Conservation (phyloP, 345 rosid species). For the Brassica rapa region DNA sequence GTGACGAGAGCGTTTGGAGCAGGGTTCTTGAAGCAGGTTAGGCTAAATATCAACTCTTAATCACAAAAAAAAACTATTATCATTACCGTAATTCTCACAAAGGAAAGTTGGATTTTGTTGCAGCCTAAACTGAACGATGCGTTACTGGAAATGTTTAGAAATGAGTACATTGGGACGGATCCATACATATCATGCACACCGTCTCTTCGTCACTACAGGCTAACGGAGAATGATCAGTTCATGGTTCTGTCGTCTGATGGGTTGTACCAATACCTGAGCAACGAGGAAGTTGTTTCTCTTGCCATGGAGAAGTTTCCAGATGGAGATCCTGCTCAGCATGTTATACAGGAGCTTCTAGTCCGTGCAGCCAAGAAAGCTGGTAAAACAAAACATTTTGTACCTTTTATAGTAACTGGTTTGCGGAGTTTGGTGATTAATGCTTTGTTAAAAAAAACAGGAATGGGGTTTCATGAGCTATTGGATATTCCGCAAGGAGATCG, state of each 20-base stretch:
- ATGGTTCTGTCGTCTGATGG: conserved; percentile 94
- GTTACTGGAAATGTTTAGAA: conserved; percentile 85
- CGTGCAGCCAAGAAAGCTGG: conserved; percentile 99
- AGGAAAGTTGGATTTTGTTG: conserved; percentile 18
- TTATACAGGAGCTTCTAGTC: conserved; percentile 85
- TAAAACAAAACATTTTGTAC: conserved; percentile 25
- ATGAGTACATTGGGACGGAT: conserved; percentile 80
- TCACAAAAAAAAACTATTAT: background rate
- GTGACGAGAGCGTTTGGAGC: conserved; percentile 99
- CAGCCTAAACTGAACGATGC: conserved; percentile 88
- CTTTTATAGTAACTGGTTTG: background rate
- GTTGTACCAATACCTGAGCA: conserved; percentile 87
- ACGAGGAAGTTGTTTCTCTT: conserved; percentile 83
- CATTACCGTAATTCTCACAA: conserved; percentile 11
- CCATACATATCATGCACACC: conserved; percentile 87
- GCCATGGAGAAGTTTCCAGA: conserved; percentile 93
- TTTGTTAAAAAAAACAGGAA: conserved; percentile 44
- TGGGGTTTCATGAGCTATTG: conserved; percentile 86
- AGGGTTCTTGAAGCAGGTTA: conserved; percentile 92
- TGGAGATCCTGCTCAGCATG: conserved; percentile 96
- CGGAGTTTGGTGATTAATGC: background rate
- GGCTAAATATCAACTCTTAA: background rate
- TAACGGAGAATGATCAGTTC: conserved; percentile 84
- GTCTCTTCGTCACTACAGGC: conserved; percentile 78
- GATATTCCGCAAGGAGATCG: conserved; percentile 98